Evolutionary conservation across 192 early-diverging fungal species (phyloP), one percentile per base, ranked within the genome.

Genomic region (Phycomyces blakesleeanus): DNA sequence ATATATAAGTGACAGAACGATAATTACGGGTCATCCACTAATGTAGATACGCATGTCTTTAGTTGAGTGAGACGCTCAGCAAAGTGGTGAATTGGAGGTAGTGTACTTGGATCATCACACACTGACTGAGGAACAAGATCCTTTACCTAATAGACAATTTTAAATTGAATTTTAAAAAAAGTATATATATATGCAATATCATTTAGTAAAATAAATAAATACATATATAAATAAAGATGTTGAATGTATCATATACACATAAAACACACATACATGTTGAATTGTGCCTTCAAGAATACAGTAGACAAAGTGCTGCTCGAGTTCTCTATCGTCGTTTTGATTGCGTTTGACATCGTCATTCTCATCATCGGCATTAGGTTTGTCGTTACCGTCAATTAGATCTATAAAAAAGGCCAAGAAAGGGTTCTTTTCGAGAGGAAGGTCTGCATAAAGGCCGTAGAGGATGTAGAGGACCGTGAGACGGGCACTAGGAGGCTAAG

Each of bases 331-430:
- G n/a, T n/a, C n/a, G n/a, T n/a, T n/a, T n/a, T n/a, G n/a, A n/a
- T n/a, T n/a, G n/a, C n/a, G n/a, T n/a, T n/a, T n/a, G n/a, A n/a
- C n/a, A n/a, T n/a, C n/a, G n/a, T n/a, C n/a, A n/a, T n/a, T n/a
- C n/a, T n/a, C n/a, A n/a, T n/a, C 24, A 24, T n/a, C 21, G 24
- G 16, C 27, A 21, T 53, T 38, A 41, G 34, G 18, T 40, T 52
- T 21, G 39, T 1, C 27, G 5, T 25, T 58, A 0, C 41, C 14
- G 0, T 67, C 65, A 20, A 59, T 15, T 2, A 67, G 14, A 9
- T 67, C 57, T 9, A 67, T 29, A 44, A 67, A 67, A 21, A 59
- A 59, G 15, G 65, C 59, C 29, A 67, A 39, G 21, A 67, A 67
- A 16, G 65, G 65, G 38, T 67, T 67, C n/a, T 27, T 40, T 3